Evolutionary conservation across 169 alveolate species (phyloP).

Genomic region (Eimeria praecox): DNA sequence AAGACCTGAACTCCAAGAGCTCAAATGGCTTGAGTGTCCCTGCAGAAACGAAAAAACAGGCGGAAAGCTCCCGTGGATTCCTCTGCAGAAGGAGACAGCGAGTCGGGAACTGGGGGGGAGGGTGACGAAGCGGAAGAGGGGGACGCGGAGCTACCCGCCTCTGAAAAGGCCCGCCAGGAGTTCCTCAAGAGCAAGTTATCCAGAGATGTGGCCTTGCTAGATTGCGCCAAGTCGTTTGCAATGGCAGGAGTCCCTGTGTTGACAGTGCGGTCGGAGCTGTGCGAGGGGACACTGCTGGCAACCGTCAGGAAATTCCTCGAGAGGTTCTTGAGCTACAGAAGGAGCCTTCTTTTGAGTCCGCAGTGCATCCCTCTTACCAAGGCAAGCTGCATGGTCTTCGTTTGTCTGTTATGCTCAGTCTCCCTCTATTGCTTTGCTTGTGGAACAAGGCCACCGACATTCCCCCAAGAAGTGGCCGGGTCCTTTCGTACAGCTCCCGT

Average conservation of each 20-base stretch:
- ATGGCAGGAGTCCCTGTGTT: slow-evolving; percentile 59
- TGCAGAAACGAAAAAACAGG: slow-evolving; percentile 35
- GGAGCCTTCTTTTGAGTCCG: slow-evolving; percentile 41
- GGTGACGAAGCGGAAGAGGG: not conserved
- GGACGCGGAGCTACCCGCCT: slow-evolving; percentile 12
- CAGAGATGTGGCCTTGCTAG: slow-evolving; percentile 27
- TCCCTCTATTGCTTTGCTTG: not conserved
- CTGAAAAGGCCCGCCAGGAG: slow-evolving; percentile 32
- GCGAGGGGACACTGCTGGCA: slow-evolving; percentile 37
- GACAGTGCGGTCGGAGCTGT: slow-evolving; percentile 64
- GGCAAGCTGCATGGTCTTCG: not conserved
- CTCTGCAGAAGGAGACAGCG: slow-evolving; percentile 29
- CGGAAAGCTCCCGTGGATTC: not conserved
- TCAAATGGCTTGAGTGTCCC: not conserved
- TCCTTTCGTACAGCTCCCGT: not conserved
- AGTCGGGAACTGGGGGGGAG: not conserved
- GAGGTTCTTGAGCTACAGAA: slow-evolving; percentile 49
- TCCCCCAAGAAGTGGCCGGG: too few relatives aligned
- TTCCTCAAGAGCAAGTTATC: slow-evolving; percentile 23
- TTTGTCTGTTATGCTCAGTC: not conserved
- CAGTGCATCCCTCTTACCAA: slow-evolving; percentile 71
- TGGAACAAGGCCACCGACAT: not conserved
- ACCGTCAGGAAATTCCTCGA: slow-evolving; percentile 35
- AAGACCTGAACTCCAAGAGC: not conserved
- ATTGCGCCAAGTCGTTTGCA: slow-evolving; percentile 59